Conservation (phyloP, 2,329 filamentous ascomycete species). For the Hawksworthiomyces lignivorus region DNA sequence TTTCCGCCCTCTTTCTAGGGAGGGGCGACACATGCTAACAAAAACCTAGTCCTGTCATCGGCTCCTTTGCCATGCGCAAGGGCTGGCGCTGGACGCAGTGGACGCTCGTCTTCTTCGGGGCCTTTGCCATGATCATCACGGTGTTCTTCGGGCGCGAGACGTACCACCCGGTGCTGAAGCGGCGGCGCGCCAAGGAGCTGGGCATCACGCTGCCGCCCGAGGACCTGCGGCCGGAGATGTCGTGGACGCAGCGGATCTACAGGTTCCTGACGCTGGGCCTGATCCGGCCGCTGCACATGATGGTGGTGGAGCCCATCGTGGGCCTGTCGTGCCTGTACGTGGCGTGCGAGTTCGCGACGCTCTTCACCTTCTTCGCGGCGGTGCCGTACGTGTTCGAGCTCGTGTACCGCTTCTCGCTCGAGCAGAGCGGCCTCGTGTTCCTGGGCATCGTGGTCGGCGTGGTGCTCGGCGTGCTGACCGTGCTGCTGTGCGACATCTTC, state of each 20-base stretch:
- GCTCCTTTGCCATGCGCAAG: conserved; percentile 39
- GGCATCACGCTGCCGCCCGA: conserved; percentile 18
- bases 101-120: conserved; percentile 39
- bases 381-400: conserved; percentile 40
- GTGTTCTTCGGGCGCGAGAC: conserved; percentile 44
- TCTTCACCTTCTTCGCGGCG: conserved; percentile 46
- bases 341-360: conserved; percentile 41
- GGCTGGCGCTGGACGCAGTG: conserved; percentile 49
- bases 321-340: conserved; percentile 45
- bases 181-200: conserved; percentile 29
- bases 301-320: conserved; percentile 56
- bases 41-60: conserved; percentile 34
- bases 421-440: conserved; percentile 37
- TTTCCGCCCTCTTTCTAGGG: conserved; percentile 2
- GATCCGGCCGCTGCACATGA: conserved; percentile 47
- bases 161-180: conserved; percentile 44
- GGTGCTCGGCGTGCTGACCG: conserved; percentile 32
- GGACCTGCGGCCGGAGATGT: conserved; percentile 15
- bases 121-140: conserved; percentile 27
- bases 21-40: too few relatives aligned
- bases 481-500: conserved; percentile 32
- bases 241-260: conserved; percentile 19
- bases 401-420: conserved; percentile 36
- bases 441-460: conserved; percentile 38
- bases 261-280: conserved; percentile 35